These are phyloP conservation scores for Rhododendron vialii DNA, from an alignment of 148 eudicot genomes.

Conservation along the genomic window DNA sequence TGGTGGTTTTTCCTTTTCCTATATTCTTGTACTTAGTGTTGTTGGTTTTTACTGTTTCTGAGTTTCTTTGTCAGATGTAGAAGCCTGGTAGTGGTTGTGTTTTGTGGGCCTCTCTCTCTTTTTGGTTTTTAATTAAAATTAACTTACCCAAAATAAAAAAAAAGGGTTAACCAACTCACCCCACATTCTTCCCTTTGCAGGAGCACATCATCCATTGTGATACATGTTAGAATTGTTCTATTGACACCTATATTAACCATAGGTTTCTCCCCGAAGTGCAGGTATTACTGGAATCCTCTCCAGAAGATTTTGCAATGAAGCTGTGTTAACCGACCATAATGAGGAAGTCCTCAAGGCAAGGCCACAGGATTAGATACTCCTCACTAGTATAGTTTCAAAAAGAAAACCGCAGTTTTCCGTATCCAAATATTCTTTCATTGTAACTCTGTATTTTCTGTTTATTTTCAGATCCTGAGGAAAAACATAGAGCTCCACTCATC, in stretches of 20 bases:
- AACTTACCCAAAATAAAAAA: background rate
- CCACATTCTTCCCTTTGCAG: background rate
- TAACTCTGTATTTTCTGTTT: background rate
- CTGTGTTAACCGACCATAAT: conserved; percentile 81
- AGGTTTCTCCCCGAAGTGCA: conserved; percentile 15
- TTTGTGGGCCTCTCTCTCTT: background rate
- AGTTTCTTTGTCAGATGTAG: background rate
- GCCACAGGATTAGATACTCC: conserved; percentile 1
- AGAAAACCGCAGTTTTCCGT: background rate
- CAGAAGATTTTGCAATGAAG: conserved; percentile 69
- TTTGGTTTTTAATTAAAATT: background rate
- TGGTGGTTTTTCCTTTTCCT: background rate
- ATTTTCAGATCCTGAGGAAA: conserved; percentile 64
- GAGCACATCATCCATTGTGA: background rate
- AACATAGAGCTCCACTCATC: conserved; percentile 68
- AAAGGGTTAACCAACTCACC: background rate
- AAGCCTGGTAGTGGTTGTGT: background rate
- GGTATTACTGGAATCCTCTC: conserved; percentile 86
- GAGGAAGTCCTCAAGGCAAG: conserved; percentile 94
- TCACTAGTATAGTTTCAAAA: background rate
- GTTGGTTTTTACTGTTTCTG: background rate
- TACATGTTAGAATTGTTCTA: conserved; percentile 1
- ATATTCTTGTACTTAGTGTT: background rate
- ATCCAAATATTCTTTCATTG: background rate
- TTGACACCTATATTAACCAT: background rate